Evolutionary conservation across 352 stramenopile genomes (phyloP).

Genomic region (Phytophthora sp.): DNA sequence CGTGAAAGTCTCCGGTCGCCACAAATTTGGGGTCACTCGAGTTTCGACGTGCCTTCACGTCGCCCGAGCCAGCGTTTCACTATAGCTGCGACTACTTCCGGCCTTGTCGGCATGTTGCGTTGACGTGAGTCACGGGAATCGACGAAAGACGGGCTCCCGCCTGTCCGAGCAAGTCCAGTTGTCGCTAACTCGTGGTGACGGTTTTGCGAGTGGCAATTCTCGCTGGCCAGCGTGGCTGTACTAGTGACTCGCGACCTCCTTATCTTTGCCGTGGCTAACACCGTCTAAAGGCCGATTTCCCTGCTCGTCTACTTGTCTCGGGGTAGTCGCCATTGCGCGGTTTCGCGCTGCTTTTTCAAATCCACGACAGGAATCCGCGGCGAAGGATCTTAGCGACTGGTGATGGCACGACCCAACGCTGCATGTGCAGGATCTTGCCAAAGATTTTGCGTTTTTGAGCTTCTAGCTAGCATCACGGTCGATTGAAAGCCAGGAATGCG

Average conservation of each 20-base stretch:
- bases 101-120: slow-evolving; percentile 6
- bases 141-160: not conserved
- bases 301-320: slow-evolving; percentile 1
- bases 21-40: slow-evolving; percentile 1
- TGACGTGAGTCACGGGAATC: slow-evolving; percentile 7
- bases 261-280: not conserved
- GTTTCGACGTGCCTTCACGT: not conserved
- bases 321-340: slow-evolving; percentile 1
- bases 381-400: slow-evolving; percentile 8
- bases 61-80: slow-evolving; percentile 8
- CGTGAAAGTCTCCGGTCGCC: not conserved
- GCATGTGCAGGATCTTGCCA: not conserved
- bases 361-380: slow-evolving; percentile 5
- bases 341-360: slow-evolving; percentile 21
- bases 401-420: not conserved
- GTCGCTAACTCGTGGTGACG: slow-evolving; percentile 10
- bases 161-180: slow-evolving; percentile 24
- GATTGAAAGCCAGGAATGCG: not conserved
- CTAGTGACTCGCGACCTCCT: slow-evolving; percentile 2
- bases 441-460: slow-evolving; percentile 5
- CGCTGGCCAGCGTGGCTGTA: not conserved
- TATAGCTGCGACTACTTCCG: slow-evolving; percentile 27
- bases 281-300: too few relatives aligned
- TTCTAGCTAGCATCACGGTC: too few relatives aligned
- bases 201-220: slow-evolving; percentile 3